These are phyloP conservation scores for Arabis alpina DNA, from an alignment of 345 rosid species.

Conservation along the genomic window DNA sequence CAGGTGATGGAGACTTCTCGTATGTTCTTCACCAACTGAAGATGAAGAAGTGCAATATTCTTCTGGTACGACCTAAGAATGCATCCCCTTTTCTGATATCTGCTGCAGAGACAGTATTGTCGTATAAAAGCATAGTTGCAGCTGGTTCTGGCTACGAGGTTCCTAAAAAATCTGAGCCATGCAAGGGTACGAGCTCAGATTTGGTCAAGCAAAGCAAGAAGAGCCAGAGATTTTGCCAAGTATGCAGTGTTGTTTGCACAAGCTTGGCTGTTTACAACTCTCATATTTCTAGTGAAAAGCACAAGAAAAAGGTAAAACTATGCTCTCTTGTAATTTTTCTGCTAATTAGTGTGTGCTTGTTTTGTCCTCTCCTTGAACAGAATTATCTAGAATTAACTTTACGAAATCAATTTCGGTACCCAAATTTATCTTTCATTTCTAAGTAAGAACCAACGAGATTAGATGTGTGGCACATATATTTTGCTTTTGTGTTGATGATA, in stretches of 20 bases:
- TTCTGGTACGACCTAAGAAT: constrained; percentile 63
- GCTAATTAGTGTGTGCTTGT: not conserved
- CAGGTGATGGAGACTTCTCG: constrained; percentile 78
- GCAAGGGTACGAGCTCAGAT: constrained; percentile 24
- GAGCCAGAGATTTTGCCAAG: constrained; percentile 41
- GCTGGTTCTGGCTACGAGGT: constrained; percentile 43
- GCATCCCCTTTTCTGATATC: constrained; percentile 60
- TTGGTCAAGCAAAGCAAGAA: not conserved
- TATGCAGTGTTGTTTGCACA: constrained; percentile 57
- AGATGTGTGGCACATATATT: not conserved
- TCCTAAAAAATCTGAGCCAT: constrained; percentile 42
- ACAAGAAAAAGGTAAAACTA: constrained; percentile 24
- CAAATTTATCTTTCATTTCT: too few species aligned
- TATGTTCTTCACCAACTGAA: constrained; percentile 80
- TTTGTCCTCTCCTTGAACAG: too few species aligned
- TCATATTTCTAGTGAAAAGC: not conserved
- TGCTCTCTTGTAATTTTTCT: not conserved
- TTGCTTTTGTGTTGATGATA: not conserved
- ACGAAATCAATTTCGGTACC: too few species aligned
- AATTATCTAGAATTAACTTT: too few species aligned
- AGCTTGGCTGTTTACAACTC: constrained; percentile 16
- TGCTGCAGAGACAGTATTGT: constrained; percentile 77
- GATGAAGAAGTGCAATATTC: constrained; percentile 76
- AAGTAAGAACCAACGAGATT: not conserved
- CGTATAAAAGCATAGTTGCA: constrained; percentile 63